Percentiles rank a stretch among this genome's conserved stretches.
Conservation (phyloP, 2,329 filamentous ascomycete species). For the Ceratocystis alfenasii region DNA sequence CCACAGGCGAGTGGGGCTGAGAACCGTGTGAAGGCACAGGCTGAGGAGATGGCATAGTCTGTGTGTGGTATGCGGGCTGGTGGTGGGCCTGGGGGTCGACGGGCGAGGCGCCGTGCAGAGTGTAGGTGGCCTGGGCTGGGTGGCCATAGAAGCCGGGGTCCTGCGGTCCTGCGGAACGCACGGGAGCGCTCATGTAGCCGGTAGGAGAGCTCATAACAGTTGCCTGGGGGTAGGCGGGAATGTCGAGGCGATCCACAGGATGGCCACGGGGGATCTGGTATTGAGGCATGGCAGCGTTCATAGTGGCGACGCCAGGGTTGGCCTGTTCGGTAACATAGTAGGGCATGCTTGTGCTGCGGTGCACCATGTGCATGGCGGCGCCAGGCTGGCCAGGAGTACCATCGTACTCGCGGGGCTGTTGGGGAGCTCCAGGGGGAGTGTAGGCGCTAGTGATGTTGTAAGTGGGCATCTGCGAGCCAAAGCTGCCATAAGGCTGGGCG, state of each 20-base stretch:
- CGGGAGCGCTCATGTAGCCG: conserved; percentile 45
- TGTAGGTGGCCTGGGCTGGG: conserved; percentile 37
- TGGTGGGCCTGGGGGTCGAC: conserved; percentile 31
- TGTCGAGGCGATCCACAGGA: conserved; percentile 36
- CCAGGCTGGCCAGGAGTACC: conserved; percentile 31
- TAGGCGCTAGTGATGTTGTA: conserved; percentile 30
- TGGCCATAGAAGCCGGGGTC: conserved; percentile 48
- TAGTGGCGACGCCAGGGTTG: conserved; percentile 50
- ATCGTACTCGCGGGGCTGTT: conserved; percentile 33
- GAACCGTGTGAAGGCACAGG: conserved; percentile 30
- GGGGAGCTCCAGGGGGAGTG: conserved; percentile 20
- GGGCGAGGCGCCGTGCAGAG: conserved; percentile 38
- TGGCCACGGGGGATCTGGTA: conserved; percentile 43
- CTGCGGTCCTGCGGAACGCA: conserved; percentile 39
- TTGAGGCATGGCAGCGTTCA: conserved; percentile 40
- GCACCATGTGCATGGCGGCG: conserved; percentile 35
- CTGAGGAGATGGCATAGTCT: conserved; percentile 27
- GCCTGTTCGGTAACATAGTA: conserved; percentile 51
- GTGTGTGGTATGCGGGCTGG: conserved; percentile 27
- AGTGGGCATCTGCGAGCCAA: conserved; percentile 38
- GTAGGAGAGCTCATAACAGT: conserved; percentile 45
- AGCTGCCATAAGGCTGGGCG: conserved; percentile 44
- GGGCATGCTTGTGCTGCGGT: conserved; percentile 38
- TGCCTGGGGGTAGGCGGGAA: conserved; percentile 36
- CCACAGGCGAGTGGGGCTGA: conserved; percentile 28